phyloP scores from a whole-genome alignment of 148 eudicot genomes.

The Selenicereus undatus region DNA sequence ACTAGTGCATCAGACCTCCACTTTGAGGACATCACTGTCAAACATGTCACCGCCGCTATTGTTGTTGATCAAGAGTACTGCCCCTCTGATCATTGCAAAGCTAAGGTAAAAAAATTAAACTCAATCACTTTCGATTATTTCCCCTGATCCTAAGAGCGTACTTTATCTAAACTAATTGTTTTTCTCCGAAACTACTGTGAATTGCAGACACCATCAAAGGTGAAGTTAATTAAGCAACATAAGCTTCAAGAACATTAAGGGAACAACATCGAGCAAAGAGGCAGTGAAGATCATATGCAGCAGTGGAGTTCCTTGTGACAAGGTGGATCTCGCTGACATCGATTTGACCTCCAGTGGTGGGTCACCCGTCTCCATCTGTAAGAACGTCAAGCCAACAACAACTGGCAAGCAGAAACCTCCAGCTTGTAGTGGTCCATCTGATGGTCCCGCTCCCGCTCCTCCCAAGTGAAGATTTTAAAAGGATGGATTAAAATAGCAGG shows the following conservation, averaged over 20 bases:
- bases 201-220: conserved; percentile 37
- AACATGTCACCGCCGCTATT: conserved; percentile 39
- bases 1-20: conserved; percentile 35
- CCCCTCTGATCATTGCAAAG: conserved; percentile 44
- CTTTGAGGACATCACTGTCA: conserved; percentile 42
- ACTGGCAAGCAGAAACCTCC: conserved; percentile 31
- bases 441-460: background rate
- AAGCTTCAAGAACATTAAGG: conserved; percentile 38
- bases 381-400: conserved; percentile 35
- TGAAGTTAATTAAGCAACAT: conserved; percentile 39
- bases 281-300: conserved; percentile 45
- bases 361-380: conserved; percentile 23
- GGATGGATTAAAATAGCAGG: too few relatives aligned
- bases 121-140: too few relatives aligned
- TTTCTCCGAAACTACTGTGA: background rate
- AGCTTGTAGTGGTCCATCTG: background rate
- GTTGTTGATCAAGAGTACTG: conserved; percentile 56
- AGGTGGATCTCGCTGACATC: conserved; percentile 42
- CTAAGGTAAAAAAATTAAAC: conserved; percentile 17
- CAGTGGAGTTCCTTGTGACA: conserved; percentile 31
- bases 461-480: background rate
- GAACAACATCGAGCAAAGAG: conserved; percentile 31
- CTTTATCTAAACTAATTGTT: background rate
- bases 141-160: background rate
- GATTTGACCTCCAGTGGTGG: conserved; percentile 40